phyloP scores from a whole-genome alignment of 345 rosid species.

The Cardamine resedifolia region DNA sequence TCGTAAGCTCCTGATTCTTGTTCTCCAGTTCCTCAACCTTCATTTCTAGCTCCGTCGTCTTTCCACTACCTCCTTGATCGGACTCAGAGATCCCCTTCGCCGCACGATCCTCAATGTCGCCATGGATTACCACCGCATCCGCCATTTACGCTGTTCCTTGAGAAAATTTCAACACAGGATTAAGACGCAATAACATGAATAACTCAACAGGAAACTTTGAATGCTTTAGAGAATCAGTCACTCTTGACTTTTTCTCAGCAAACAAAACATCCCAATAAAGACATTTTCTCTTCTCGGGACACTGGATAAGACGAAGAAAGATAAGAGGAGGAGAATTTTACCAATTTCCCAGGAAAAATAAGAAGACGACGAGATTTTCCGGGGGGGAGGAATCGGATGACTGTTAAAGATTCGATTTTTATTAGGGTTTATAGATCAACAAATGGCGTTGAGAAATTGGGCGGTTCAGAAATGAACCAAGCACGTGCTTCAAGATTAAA shows the following conservation, averaged over 20 bases:
- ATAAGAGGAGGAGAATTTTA: background rate
- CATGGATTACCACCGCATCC: slow-evolving; percentile 42
- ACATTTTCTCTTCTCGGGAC: background rate
- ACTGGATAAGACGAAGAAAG: background rate
- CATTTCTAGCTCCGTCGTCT: slow-evolving; percentile 14
- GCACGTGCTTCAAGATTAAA: slow-evolving; percentile 10
- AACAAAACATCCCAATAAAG: background rate
- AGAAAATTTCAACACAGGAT: slow-evolving; percentile 17
- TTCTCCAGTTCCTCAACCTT: slow-evolving; percentile 50
- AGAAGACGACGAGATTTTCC: slow-evolving; percentile 16
- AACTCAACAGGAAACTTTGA: background rate
- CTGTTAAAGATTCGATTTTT: slow-evolving; percentile 28
- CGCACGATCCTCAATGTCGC: slow-evolving; percentile 37
- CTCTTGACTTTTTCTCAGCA: slow-evolving; percentile 1
- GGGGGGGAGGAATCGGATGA: background rate
- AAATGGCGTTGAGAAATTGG: slow-evolving; percentile 17
- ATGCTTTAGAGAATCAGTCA: slow-evolving; percentile 15
- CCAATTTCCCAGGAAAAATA: slow-evolving; percentile 20
- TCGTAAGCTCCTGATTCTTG: slow-evolving; percentile 47
- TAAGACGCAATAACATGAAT: background rate
- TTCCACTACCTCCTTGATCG: slow-evolving; percentile 39
- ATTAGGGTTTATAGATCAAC: slow-evolving; percentile 31
- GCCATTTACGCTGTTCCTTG: slow-evolving; percentile 42
- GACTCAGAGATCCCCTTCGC: slow-evolving; percentile 38
- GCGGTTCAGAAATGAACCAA: background rate